These are phyloP conservation scores for Pseudogymnoascus destructans DNA, from an alignment of 2,329 filamentous ascomycete genomes.

Conservation along the genomic window DNA sequence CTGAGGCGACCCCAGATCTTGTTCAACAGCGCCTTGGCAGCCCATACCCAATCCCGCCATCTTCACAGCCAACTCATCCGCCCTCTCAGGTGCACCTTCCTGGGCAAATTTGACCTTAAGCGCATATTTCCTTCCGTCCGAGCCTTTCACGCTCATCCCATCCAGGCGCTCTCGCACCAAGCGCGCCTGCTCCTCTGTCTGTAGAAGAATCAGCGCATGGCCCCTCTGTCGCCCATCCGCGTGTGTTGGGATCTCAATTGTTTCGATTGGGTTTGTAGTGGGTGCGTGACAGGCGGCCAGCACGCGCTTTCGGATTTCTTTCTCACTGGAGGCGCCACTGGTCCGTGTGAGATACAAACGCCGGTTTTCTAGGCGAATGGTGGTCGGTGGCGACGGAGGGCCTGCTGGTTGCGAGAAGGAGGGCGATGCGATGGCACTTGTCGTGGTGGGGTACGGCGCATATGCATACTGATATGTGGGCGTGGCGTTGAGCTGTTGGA, in stretches of 20 bases:
- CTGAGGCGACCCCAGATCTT: not conserved
- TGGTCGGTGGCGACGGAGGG: not conserved
- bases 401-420: not conserved
- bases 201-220: constrained; percentile 1
- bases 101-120: constrained; percentile 6
- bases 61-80: not conserved
- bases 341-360: constrained; percentile 1
- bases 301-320: not conserved
- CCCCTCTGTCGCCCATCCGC: not conserved
- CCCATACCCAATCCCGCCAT: not conserved
- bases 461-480: constrained; percentile 7
- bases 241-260: not conserved
- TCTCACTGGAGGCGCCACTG: constrained; percentile 4
- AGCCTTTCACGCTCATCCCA: constrained; percentile 5
- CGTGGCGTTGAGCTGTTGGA: not conserved
- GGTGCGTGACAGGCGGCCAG: not conserved
- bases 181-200: not conserved
- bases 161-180: not conserved
- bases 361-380: not conserved
- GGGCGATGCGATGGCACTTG: not conserved
- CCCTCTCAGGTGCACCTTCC: not conserved
- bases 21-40: not conserved
- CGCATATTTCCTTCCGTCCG: not conserved
- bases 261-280: not conserved
- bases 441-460: not conserved